Base-by-base conservation (phyloP, 2,329 filamentous ascomycete genomes). In the Thielaviopsis punctulata region DNA sequence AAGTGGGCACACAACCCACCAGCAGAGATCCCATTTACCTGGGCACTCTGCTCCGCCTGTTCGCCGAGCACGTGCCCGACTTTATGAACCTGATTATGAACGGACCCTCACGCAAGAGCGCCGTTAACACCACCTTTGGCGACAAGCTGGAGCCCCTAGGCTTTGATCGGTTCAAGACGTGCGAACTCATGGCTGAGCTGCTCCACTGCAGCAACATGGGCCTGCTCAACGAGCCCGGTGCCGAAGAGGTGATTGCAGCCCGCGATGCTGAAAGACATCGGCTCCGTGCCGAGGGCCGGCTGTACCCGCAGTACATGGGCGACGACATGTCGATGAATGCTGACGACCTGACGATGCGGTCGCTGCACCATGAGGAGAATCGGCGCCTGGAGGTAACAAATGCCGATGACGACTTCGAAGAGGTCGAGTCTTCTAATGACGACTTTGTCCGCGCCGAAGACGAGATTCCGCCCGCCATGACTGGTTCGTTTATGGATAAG, bases 161-260 rank as follows among this genome's bases (percentile, higher is more conserved):
- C 2, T 98, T 98, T 62, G 92, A 98, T 66, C 77, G 92, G 19
- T 98, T 98, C 73, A 98, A 98, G 72, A 96, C 92, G 0, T 98
- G 92, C 65, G 92, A 98, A 67, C 73, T 98, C 55, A 96, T 98
- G 92, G 92, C 92, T 1, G 92, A 98, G 66, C 72, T 98, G 45
- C 69, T 98, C 39, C 92, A 98, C 66, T 98, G 92, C 67, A 96
- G 90, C 65, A 98, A 98, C 64, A 98, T 98, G 92, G 89, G 86
- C 5, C 71, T 98, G 33, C 70, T 98, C 58, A 98, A 98, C 62
- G 89, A 96, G 63, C 72, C 79, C 9, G 92, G 90, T 27, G 89
- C 88, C 10, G 89, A 98, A 63, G 82, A 87, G 58, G 79, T 95
- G 57, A 87, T 96, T 55, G 79, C 76, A 56, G 73, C 79, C 43